phyloP scores from a whole-genome alignment of 2,329 filamentous ascomycete species.

The Penicillium sp. region DNA sequence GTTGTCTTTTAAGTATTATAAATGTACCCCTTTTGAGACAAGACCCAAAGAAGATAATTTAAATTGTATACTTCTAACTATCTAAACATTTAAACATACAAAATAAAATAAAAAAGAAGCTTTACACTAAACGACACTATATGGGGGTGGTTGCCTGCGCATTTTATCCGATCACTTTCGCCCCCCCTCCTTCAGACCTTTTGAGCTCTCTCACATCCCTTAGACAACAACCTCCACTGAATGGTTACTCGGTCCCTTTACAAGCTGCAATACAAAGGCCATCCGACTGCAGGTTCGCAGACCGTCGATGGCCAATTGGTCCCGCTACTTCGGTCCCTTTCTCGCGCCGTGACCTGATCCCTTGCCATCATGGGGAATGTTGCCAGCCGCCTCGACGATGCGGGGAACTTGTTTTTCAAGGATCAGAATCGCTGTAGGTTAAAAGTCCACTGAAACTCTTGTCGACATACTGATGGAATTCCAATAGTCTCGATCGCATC shows the following conservation, averaged over 20 bases:
- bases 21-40: not conserved
- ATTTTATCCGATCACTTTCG: conserved; percentile 11
- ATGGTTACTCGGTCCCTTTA: conserved; percentile 17
- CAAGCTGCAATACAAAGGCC: conserved; percentile 10
- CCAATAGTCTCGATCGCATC: conserved; percentile 73
- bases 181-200: conserved; percentile 14
- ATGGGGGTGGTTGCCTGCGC: conserved; percentile 4
- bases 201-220: conserved; percentile 8
- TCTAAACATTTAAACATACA: not conserved
- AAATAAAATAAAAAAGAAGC: not conserved
- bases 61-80: not conserved
- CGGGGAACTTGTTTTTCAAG: conserved; percentile 68
- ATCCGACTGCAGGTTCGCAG: conserved; percentile 22
- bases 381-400: conserved; percentile 75
- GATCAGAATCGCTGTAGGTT: conserved; percentile 79
- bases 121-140: not conserved
- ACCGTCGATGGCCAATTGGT: conserved; percentile 28
- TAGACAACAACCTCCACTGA: conserved; percentile 9
- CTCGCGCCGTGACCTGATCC: conserved; percentile 24
- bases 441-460: conserved; percentile 2
- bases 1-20: not conserved
- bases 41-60: not conserved
- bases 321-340: conserved; percentile 23
- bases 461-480: conserved; percentile 10
- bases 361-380: conserved; percentile 73